Conservation (phyloP, 306 rosid genomes). For the Abrus precatorius region DNA sequence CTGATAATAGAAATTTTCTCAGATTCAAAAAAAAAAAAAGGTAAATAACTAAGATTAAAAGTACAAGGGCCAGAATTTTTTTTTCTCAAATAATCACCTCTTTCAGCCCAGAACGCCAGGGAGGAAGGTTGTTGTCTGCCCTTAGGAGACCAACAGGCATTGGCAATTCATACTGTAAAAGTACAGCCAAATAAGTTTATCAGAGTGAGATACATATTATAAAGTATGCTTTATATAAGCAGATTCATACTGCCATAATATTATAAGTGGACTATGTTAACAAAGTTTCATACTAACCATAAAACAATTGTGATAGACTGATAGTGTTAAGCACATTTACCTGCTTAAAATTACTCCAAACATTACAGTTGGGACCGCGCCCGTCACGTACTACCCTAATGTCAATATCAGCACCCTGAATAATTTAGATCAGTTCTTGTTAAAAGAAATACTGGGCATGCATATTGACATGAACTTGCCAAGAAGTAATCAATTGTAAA, state of each 20-base stretch:
- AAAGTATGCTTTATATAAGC: slow-evolving; percentile 29
- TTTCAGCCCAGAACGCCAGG: slow-evolving; percentile 91
- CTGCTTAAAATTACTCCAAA: slow-evolving; percentile 99
- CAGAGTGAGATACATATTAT: slow-evolving; percentile 24
- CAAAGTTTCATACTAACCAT: slow-evolving; percentile 19
- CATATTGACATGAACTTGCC: slow-evolving; percentile 32
- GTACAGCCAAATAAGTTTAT: slow-evolving; percentile 42
- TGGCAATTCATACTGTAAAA: slow-evolving; percentile 85
- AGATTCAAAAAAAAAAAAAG: not conserved
- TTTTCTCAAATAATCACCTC: slow-evolving; percentile 63
- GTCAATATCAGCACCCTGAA: slow-evolving; percentile 99
- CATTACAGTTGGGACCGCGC: slow-evolving; percentile 95
- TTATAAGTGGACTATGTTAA: slow-evolving; percentile 25
- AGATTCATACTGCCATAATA: slow-evolving; percentile 6
- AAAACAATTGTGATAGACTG: slow-evolving; percentile 22
- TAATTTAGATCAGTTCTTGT: slow-evolving; percentile 50
- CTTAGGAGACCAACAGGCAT: slow-evolving; percentile 84
- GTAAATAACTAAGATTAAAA: not conserved
- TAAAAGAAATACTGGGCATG: slow-evolving; percentile 25
- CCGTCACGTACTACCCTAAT: slow-evolving; percentile 98
- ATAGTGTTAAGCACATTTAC: slow-evolving; percentile 54
- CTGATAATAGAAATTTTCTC: slow-evolving; percentile 18
- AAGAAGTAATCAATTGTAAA: slow-evolving; percentile 20
- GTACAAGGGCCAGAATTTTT: not conserved
- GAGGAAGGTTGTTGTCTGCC: slow-evolving; percentile 96